A percentile compares a stretch with the other conserved stretches of the same genome.
phyloP scores from a whole-genome alignment of 2,329 filamentous ascomycete species.

The Aspergillus puulaauensis region DNA sequence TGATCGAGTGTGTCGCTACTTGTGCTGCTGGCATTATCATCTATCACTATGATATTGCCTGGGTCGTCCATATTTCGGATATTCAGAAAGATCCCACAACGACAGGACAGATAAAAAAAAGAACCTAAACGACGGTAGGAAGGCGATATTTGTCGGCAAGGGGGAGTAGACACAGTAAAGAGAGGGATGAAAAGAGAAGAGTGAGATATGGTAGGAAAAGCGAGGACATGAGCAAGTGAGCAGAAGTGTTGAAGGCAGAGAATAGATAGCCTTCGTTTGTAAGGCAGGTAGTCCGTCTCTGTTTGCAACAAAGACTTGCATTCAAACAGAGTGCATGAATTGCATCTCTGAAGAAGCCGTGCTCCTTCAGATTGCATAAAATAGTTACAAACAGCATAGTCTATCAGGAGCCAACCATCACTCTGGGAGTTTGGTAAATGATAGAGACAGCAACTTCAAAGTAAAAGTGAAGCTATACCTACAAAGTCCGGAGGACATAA shows the following conservation, averaged over 20 bases:
- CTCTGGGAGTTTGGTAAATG: background rate
- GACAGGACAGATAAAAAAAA: background rate
- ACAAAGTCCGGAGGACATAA: background rate
- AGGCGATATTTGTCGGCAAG: no score
- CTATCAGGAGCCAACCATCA: no score
- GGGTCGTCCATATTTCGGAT: background rate
- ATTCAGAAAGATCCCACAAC: background rate
- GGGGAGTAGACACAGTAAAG: no score
- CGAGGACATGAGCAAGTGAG: background rate
- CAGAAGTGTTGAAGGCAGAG: background rate
- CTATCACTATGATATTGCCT: background rate
- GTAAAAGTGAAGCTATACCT: background rate
- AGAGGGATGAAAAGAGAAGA: background rate
- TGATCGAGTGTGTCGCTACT: background rate
- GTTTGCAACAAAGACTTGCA: no score
- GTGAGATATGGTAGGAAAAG: background rate
- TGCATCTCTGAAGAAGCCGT: no score
- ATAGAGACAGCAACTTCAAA: background rate
- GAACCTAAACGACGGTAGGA: no score
- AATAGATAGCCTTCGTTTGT: no score
- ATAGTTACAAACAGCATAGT: no score
- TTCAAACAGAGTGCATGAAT: no score
- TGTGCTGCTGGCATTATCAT: constrained; percentile 4
- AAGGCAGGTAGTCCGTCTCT: no score
- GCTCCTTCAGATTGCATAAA: no score